Evolutionary conservation across 495 filamentous ascomycete genomes (phyloP).

Genomic region (Mycothermus thermophilus): DNA sequence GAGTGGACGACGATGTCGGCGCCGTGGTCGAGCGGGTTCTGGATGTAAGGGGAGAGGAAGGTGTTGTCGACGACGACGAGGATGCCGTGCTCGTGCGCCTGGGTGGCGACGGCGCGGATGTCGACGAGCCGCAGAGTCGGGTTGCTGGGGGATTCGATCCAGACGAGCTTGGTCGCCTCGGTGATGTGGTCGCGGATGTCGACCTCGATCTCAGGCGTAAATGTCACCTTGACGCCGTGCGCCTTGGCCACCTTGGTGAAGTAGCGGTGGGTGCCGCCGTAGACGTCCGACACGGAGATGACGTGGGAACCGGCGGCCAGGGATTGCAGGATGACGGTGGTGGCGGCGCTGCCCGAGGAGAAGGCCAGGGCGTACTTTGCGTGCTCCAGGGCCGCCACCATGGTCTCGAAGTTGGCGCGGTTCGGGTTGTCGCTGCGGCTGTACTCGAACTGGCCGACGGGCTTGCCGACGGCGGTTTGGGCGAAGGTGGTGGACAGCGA

Average conservation of each 20-base stretch:
- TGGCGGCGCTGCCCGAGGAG: slow-evolving; percentile 87
- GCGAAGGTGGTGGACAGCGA: slow-evolving; percentile 91
- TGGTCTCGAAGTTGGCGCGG: slow-evolving; percentile 80
- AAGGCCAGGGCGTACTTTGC: slow-evolving; percentile 91
- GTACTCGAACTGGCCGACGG: slow-evolving; percentile 82
- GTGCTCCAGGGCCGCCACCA: slow-evolving; percentile 81
- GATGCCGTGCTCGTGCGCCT: slow-evolving; percentile 79
- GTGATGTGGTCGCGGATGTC: slow-evolving; percentile 73
- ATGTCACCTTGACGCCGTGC: slow-evolving; percentile 88
- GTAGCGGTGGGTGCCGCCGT: slow-evolving; percentile 94
- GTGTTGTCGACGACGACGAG: slow-evolving; percentile 98
- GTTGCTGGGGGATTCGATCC: slow-evolving; percentile 94
- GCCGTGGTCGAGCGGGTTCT: slow-evolving; percentile 89
- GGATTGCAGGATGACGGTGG: slow-evolving; percentile 82
- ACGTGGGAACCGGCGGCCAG: slow-evolving; percentile 87
- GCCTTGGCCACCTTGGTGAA: slow-evolving; percentile 96
- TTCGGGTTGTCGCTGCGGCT: slow-evolving; percentile 86
- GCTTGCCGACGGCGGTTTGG: slow-evolving; percentile 71
- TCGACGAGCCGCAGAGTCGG: slow-evolving; percentile 86
- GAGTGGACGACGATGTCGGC: slow-evolving; percentile 98
- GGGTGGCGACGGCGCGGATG: slow-evolving; percentile 66
- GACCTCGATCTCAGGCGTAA: slow-evolving; percentile 78
- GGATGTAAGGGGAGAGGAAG: slow-evolving; percentile 88
- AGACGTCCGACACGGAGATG: slow-evolving; percentile 91
- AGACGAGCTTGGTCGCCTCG: slow-evolving; percentile 83